Base-by-base conservation (phyloP, 2,329 filamentous ascomycete species). In the Capronia coronata region DNA sequence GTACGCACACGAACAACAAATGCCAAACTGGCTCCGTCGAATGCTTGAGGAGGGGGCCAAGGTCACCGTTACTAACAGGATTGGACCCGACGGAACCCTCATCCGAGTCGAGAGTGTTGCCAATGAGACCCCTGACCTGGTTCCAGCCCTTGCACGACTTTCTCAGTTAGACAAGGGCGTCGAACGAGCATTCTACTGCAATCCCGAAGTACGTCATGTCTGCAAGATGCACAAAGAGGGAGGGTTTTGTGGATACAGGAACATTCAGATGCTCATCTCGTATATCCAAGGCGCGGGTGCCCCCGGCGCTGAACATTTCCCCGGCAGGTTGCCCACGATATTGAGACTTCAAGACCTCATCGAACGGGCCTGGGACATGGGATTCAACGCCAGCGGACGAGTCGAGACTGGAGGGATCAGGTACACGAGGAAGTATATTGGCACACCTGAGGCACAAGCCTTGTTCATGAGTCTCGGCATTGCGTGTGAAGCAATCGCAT, bases 401-500 rank as follows among this genome's bases (percentile, higher is more conserved):
- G 64, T 79, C 2, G 88, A 97, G 67, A 96, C 90, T 0, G 91
- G 91, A 2, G 88, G 89, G 1, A 86, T 97, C 56, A 80, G 74
- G 56, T 83, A 83, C n/a, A 95, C 90, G 0, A 80, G 93, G 52
- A 97, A 96, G 66, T 97, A 93, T 63, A 97, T 97, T 59, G 91
- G 91, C 13, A 96, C 91, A 1, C 83, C 87, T 7, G 91, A 97
- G 84, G 88, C 86, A 4, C 80, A 91, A 66, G 87, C 89, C 6
- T 76, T 94, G 58, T 85, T 94, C 59, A 69, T 76, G 29, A 81
- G 80, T 56, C 71, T 90, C 6, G 72, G 77, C 2, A 86, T 94
- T 52, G 72, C 75, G 76, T 86, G 81, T 57, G 76, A 82, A 47
- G 80, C 83, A 1, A 78, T 76, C 59, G 80, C 76, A 10, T 78